Conservation (phyloP, 2,329 filamentous ascomycete genomes). For the Rhynchosporium graminicola region DNA sequence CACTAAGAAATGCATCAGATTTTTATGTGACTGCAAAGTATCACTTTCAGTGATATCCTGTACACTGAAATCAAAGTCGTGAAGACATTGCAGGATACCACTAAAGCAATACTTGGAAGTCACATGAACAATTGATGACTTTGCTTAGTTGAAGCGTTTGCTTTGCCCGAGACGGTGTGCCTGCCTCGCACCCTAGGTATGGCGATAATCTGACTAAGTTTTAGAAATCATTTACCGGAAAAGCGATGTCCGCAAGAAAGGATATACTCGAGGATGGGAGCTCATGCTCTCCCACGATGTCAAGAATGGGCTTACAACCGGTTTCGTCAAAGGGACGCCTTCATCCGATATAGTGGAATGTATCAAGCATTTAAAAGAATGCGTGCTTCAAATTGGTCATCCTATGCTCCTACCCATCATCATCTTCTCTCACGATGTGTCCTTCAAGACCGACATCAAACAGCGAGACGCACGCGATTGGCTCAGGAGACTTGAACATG, state of each 20-base stretch:
- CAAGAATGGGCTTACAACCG: constrained; percentile 56
- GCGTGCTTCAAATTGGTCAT: constrained; percentile 55
- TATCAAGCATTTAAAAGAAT: constrained; percentile 54
- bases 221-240: constrained; percentile 64
- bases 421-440: constrained; percentile 60
- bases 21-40: too few species aligned
- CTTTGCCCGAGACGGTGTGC: too few species aligned
- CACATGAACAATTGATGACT: too few species aligned
- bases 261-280: constrained; percentile 64
- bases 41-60: too few species aligned
- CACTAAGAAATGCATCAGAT: too few species aligned
- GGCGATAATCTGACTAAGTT: constrained; percentile 9
- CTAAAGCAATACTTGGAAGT: too few species aligned
- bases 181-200: too few species aligned
- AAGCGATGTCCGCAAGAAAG: constrained; percentile 65
- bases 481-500: constrained; percentile 62
- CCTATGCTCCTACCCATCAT: constrained; percentile 62
- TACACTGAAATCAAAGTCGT: too few species aligned
- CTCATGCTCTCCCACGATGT: constrained; percentile 62
- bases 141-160: too few species aligned
- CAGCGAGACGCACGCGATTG: constrained; percentile 64
- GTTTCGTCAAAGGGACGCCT: constrained; percentile 62
- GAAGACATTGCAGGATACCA: too few species aligned
- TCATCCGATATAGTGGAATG: constrained; percentile 56
- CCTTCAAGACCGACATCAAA: constrained; percentile 57